Base-by-base conservation (phyloP, 2,329 filamentous ascomycete species). In the Xylariomycetidae sp. region DNA sequence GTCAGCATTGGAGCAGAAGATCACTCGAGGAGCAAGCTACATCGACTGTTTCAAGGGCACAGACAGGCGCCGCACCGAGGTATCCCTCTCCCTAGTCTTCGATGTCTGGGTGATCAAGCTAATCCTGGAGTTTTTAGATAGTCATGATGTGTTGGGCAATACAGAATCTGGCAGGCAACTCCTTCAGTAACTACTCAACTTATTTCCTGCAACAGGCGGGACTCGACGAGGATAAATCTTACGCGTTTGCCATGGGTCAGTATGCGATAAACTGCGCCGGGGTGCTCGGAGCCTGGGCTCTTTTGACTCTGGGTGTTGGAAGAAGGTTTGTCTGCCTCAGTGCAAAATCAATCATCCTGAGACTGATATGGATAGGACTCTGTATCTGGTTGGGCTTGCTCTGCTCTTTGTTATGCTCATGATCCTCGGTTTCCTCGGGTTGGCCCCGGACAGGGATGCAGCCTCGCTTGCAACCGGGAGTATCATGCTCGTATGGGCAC, bases 401-500 rank as follows among this genome's bases (percentile, higher is more conserved):
- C 77, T 77, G 3, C 73, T 94, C 16, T 88, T 74, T 59, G 47
- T 62, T 35, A 88, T 94, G 82, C 74, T 95, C 3, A 67, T 94
- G 49, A 67, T 89, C 56, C 81, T 94, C 57, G 88, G 88, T 11
- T 92, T 94, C 67, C 70, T 92, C 2, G 86, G 85, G 1, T 71
- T 92, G 3, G 82, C 86, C 0, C 79, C 82, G 1, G 70, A 87
- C 49, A 67, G 73, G 5, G 54, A 72, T 22, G 59, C 77, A 44
- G 79, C 73, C 1, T 83, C 84, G 4, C 66, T 90, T 37, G 87
- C 86, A 1, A 92, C 86, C 0, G 87, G 87, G n/a, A 76, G 75
- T 39, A 84, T 95, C 61, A 89, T 95, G 83, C 69, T 92, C 20
- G 61, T 81, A 36, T 92, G 84, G 84, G 82, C 88, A 1, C 65